phyloP scores from a whole-genome alignment of 495 filamentous ascomycete species.

The Lasiosphaeria miniovina region DNA sequence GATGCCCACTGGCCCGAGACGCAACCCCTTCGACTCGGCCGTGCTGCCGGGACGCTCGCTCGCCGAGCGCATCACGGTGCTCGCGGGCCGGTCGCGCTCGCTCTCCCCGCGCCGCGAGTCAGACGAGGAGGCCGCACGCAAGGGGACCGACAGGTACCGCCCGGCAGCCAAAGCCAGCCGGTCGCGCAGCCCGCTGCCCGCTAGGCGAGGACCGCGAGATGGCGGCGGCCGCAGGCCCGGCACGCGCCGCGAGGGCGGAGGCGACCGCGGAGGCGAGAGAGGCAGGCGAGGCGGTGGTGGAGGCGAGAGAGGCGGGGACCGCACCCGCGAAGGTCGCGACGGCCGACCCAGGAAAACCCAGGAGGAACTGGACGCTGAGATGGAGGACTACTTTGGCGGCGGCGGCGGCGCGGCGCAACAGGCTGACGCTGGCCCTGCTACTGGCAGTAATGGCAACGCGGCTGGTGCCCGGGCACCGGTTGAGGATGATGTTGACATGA shows the following conservation, averaged over 20 bases:
- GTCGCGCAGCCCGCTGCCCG: constrained; percentile 47
- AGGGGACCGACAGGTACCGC: constrained; percentile 80
- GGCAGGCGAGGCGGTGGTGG: constrained; percentile 49
- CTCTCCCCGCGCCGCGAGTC: constrained; percentile 56
- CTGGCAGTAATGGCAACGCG: constrained; percentile 5
- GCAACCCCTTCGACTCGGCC: constrained; percentile 59
- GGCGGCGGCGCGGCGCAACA: constrained; percentile 21
- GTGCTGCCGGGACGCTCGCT: constrained; percentile 57
- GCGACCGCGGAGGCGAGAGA: constrained; percentile 36
- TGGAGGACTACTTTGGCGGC: constrained; percentile 84
- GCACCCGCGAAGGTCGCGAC: constrained; percentile 33
- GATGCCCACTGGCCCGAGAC: constrained; percentile 50
- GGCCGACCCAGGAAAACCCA: constrained; percentile 83
- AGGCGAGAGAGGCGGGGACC: constrained; percentile 32
- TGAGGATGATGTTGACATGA: constrained; percentile 23
- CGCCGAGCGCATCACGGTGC: constrained; percentile 69
- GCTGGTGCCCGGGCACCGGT: constrained; percentile 5
- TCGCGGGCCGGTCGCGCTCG: constrained; percentile 48
- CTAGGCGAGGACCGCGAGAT: constrained; percentile 20
- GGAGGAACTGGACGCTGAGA: constrained; percentile 90
- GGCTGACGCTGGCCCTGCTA: constrained; percentile 20
- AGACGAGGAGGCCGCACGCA: constrained; percentile 64
- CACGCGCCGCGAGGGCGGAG: constrained; percentile 23
- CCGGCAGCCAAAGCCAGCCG: constrained; percentile 56
- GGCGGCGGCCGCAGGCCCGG: constrained; percentile 26